Evolutionary conservation across 495 filamentous ascomycete genomes (phyloP), one percentile per base, ranked within the genome.

Genomic region (Penicillium diatomitis): DNA sequence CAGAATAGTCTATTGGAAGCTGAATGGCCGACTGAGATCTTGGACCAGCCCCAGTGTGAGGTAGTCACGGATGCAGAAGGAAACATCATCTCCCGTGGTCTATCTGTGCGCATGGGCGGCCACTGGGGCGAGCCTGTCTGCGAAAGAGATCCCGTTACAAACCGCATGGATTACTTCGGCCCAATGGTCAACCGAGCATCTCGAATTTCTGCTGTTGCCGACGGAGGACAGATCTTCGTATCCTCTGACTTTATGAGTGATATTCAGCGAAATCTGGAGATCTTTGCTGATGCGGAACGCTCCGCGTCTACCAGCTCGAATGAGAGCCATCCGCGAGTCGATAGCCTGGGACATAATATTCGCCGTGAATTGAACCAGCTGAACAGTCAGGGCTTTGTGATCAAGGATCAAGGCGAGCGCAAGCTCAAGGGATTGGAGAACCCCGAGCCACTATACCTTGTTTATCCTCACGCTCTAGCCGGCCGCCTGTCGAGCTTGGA

Each of bases 141-240:
- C 56, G 92, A 97, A 61, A 83, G 84, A 32, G 92, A 99, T 64
- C 91, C 92, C 0, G 87, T 99, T 5, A 99, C 92, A 7, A 83
- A 88, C 41, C 89, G 92, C 37, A 99, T 99, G 92, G 92, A 99
- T 61, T 99, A 99, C 67, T 97, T 96, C 65, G 92, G 92, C 6
- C 92, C 94, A 1, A 97, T 99, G 88, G 92, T 99, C 52, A 99
- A 99, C 66, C 87, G 91, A 51, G 88, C 92, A 0, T 85, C 90
- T 42, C 84, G 92, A 65, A 92, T 99, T 44, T 91, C 87, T 5
- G 82, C 86, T 35, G 88, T 88, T 44, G 92, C 92, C n/a, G 92
- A 99, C 62, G 92, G 92, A 36, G 92, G 92, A 3, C 90, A 99
- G 66, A 95, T 97, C 46, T 91, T 90, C 8, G 91, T 96, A 1